These are phyloP conservation scores for Geotrichum macrosporum DNA, from an alignment of 1,139 yeast genomes.

Conservation along the genomic window DNA sequence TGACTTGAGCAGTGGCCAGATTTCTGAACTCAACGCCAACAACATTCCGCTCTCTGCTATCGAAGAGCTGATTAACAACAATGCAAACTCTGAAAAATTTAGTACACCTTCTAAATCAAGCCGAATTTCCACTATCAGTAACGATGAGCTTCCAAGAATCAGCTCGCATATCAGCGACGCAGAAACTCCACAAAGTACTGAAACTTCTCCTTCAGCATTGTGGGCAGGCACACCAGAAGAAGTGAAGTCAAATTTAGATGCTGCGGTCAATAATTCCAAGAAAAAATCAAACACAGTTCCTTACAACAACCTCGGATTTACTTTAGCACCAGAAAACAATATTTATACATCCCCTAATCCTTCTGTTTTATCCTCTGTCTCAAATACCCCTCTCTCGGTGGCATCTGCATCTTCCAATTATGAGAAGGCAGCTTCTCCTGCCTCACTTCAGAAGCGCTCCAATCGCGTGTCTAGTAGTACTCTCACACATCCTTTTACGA, in stretches of 20 bases:
- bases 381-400: background rate
- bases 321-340: slow-evolving; percentile 5
- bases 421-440: slow-evolving; percentile 10
- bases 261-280: no score
- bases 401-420: background rate
- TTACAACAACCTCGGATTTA: background rate
- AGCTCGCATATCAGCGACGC: slow-evolving; percentile 13
- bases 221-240: slow-evolving; percentile 15
- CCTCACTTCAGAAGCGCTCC: slow-evolving; percentile 13
- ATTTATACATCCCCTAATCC: slow-evolving; percentile 17
- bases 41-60: slow-evolving; percentile 19
- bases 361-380: background rate
- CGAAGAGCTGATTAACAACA: slow-evolving; percentile 15
- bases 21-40: slow-evolving; percentile 10
- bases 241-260: no score
- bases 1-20: slow-evolving; percentile 19
- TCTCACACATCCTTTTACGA: background rate
- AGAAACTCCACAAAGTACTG: slow-evolving; percentile 12
- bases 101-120: slow-evolving; percentile 13
- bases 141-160: slow-evolving; percentile 8
- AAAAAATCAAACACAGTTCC: background rate
- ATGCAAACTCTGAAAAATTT: slow-evolving; percentile 3
- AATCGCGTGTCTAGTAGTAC: background rate
- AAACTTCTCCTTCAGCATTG: slow-evolving; percentile 15
- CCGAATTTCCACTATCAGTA: slow-evolving; percentile 13